Conservation (phyloP, 108 stramenopile species). For the Nitzschia sp. region DNA sequence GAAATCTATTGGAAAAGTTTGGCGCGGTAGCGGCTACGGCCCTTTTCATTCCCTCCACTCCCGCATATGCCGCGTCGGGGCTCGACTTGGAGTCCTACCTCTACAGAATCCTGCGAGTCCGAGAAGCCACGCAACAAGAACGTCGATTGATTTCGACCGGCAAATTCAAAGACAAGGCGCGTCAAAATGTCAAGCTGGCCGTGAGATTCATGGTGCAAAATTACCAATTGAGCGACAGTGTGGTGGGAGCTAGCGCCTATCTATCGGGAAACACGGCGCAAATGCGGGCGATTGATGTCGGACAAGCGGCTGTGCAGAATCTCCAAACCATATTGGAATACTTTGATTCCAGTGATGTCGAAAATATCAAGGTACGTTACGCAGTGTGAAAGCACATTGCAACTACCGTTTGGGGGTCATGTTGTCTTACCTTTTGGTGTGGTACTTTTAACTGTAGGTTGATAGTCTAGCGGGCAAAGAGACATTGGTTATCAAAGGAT, state of each 20-base stretch:
- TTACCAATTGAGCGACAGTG: slow-evolving; percentile 72
- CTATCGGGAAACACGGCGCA: slow-evolving; percentile 41
- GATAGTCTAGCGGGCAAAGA: slow-evolving; percentile 70
- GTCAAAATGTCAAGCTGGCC: slow-evolving; percentile 89
- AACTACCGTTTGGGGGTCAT: not conserved
- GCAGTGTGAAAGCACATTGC: too few relatives aligned
- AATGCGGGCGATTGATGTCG: slow-evolving; percentile 60
- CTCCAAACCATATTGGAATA: slow-evolving; percentile 87
- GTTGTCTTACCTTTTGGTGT: not conserved
- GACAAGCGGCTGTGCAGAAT: slow-evolving; percentile 70
- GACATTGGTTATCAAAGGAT: slow-evolving; percentile 67
- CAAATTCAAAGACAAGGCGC: slow-evolving; percentile 89
- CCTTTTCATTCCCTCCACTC: not conserved
- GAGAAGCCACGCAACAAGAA: slow-evolving; percentile 87
- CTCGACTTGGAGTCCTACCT: slow-evolving; percentile 20
- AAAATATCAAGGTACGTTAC: slow-evolving; percentile 78
- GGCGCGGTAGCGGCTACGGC: not conserved
- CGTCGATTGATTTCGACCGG: slow-evolving; percentile 75
- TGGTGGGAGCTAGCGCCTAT: slow-evolving; percentile 71
- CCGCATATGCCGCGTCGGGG: not conserved
- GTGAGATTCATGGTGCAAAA: slow-evolving; percentile 86
- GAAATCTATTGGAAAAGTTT: not conserved
- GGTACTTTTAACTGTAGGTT: slow-evolving; percentile 39
- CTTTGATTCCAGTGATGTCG: slow-evolving; percentile 81
- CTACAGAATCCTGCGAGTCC: slow-evolving; percentile 74